phyloP scores from a whole-genome alignment of 495 filamentous ascomycete species.

The Wilcoxina mikolae region DNA sequence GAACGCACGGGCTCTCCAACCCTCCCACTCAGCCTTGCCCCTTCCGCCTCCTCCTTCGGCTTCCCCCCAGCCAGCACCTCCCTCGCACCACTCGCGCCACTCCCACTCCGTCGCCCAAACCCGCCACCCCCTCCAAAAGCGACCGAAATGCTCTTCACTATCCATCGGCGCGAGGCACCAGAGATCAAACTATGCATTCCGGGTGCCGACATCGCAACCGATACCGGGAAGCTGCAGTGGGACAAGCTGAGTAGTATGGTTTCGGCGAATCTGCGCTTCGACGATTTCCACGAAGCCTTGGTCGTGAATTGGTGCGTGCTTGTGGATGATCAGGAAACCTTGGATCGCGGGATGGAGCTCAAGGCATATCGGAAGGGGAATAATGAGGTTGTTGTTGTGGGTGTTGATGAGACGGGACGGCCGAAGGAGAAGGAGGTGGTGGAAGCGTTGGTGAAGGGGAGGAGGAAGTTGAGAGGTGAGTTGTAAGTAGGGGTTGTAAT shows the following conservation, averaged over 20 bases:
- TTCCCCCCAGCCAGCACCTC: not conserved
- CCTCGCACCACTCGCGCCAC: not conserved
- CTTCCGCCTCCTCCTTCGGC: not conserved
- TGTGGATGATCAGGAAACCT: constrained; percentile 3
- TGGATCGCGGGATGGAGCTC: not conserved
- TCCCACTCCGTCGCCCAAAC: not conserved
- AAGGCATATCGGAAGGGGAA: not conserved
- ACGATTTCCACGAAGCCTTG: not conserved
- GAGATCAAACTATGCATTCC: not conserved
- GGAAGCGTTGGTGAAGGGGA: not conserved
- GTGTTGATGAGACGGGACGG: constrained; percentile 1
- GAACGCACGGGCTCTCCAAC: constrained; percentile 4
- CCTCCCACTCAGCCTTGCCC: not conserved
- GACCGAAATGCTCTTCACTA: constrained; percentile 1
- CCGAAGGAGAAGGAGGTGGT: not conserved
- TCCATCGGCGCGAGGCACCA: not conserved
- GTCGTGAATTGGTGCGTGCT: not conserved
- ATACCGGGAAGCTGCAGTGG: not conserved
- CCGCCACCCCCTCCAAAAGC: not conserved
- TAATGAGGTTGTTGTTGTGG: not conserved
- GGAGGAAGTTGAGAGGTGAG: not conserved
- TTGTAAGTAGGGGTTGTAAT: not conserved
- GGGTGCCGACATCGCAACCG: not conserved
- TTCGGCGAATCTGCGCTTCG: not conserved
- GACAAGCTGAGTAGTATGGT: not conserved